A percentile compares a stretch with the other conserved stretches of the same genome.
phyloP scores from a whole-genome alignment of 768 basidiomycete species.

The Atractiella rhizophila region DNA sequence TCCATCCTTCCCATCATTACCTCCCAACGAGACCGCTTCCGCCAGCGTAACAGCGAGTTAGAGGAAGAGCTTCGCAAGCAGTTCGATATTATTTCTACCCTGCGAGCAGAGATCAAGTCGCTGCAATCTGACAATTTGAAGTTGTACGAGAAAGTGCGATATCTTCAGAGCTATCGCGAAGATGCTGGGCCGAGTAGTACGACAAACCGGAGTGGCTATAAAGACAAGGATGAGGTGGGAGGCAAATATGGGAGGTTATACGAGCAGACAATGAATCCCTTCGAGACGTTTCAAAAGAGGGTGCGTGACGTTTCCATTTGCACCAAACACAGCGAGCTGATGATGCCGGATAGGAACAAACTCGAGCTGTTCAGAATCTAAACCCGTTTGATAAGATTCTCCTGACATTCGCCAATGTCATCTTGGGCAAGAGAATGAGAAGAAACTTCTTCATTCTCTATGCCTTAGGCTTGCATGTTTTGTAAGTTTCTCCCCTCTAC shows the following conservation, averaged over 20 bases:
- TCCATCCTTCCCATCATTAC: constrained; percentile 97
- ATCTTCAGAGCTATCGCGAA: constrained; percentile 89
- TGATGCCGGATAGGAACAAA: constrained; percentile 44
- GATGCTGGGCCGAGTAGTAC: constrained; percentile 25
- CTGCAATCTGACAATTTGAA: constrained; percentile 90
- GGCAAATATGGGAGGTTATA: constrained; percentile 74
- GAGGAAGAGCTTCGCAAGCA: constrained; percentile 95
- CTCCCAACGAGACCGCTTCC: constrained; percentile 87
- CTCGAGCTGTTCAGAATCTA: constrained; percentile 68
- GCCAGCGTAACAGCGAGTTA: constrained; percentile 83
- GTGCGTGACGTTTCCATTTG: constrained; percentile 30
- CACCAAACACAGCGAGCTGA: background rate
- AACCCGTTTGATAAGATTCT: constrained; percentile 78
- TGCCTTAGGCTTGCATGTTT: constrained; percentile 48
- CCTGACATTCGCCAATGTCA: constrained; percentile 53
- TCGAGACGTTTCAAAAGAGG: constrained; percentile 84
- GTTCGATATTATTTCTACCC: constrained; percentile 74
- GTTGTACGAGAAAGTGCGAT: constrained; percentile 92
- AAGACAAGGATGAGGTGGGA: constrained; percentile 30
- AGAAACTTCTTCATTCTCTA: constrained; percentile 72
- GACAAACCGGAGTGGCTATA: background rate
- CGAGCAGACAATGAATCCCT: constrained; percentile 93
- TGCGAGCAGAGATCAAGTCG: constrained; percentile 72
- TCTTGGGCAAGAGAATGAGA: constrained; percentile 73
- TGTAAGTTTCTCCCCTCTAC: constrained; percentile 31